Conservation (phyloP, 306 rosid species). For the Echinosophora koreensis region DNA sequence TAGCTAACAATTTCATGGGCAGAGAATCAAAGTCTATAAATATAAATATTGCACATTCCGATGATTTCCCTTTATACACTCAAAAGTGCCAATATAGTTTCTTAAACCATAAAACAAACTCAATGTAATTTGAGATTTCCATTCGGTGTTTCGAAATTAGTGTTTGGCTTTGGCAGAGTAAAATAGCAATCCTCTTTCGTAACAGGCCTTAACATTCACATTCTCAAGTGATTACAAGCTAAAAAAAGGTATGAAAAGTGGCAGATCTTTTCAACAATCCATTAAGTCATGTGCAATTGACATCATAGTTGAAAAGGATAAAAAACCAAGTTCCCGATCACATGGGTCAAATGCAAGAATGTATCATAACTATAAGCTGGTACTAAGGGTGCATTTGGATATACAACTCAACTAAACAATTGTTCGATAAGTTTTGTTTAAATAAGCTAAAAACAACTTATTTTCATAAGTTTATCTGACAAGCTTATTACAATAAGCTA, state of each 20-base stretch:
- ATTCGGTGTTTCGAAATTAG: neutral
- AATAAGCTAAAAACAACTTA: too few species aligned
- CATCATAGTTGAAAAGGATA: neutral
- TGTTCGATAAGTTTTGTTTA: too few species aligned
- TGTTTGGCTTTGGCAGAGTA: neutral
- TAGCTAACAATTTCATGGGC: neutral
- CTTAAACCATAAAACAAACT: neutral
- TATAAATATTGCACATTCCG: neutral
- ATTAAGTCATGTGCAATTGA: neutral
- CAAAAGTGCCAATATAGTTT: neutral
- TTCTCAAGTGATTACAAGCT: neutral
- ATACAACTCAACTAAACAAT: too few species aligned
- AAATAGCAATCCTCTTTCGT: neutral
- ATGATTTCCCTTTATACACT: neutral
- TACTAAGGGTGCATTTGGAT: neutral
- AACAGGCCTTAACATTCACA: neutral
- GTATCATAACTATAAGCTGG: neutral
- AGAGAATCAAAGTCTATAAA: neutral
- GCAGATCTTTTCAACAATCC: neutral
- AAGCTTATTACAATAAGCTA: too few species aligned
- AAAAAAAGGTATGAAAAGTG: neutral
- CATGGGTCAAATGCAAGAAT: neutral
- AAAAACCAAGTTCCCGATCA: neutral
- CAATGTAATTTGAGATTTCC: neutral
- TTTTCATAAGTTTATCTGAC: too few species aligned